Base-by-base conservation (phyloP, 2,329 filamentous ascomycete genomes). In the Fusarium sp. region DNA sequence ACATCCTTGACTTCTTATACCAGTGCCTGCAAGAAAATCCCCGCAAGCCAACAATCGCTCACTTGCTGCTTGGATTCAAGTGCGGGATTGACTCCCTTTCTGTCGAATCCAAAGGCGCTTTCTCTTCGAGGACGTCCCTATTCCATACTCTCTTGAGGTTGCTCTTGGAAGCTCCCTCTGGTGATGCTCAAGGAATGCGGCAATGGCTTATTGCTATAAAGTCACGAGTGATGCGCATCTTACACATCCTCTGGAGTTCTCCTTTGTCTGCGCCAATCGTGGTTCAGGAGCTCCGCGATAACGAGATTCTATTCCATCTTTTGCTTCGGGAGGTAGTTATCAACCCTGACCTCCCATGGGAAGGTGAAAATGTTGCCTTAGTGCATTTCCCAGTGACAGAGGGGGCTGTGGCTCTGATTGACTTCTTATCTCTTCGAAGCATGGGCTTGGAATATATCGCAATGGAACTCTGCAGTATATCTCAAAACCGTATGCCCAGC, bases 41-140 rank as follows among this genome's bases (percentile, higher is more conserved):
- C 1, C 85, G 90, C 68, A 86, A 88, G 67, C 93, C 95, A 5
- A 96, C 90, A 2, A 89, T 99, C 66, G 95, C 94, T 1, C 96
- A 99, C 75, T 83, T 96, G 41, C 81, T 99, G 2, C 86, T 99
- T 6, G 95, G 95, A 0, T 97, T 99, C 74, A 85, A 85, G 53
- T 96, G 92, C 70, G 86, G 88, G 39, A 85, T 89, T 32, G 88
- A 88, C 61, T 84, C 84, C 9, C 80, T 98, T 3, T 87, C 87
- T 24, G 79, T 95, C 29, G 83, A 90, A 46, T 78, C 87, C 1
- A 85, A 88, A 26, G 85, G 92, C 43, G 77, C 90, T 3, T 96
- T 97, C 75, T 85, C 88, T 11, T 81, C 85, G 13, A 85, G 87
- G 12, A 84, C 84, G 19, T 94, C 95, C 1, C 80, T 99, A 12